A percentile compares a stretch with the other conserved stretches of the same genome.
Evolutionary conservation across 2,329 filamentous ascomycete genomes (phyloP).

Genomic region (Pseudocercospora musae): DNA sequence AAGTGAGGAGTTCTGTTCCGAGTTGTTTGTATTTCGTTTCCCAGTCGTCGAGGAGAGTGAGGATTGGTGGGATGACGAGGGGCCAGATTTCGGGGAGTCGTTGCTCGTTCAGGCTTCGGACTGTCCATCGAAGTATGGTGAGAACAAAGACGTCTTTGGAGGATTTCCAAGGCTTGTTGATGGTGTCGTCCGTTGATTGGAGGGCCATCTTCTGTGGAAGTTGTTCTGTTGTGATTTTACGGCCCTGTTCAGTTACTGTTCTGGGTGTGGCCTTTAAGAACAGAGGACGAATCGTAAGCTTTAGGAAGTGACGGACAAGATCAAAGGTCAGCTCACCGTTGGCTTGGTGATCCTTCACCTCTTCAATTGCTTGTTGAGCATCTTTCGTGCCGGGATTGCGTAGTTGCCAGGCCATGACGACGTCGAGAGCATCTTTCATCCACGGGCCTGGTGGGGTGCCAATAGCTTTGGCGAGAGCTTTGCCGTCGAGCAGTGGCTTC

Average conservation of each 20-base stretch:
- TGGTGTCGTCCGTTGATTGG: conserved; percentile 39
- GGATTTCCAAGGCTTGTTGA: conserved; percentile 61
- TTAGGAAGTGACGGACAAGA: conserved; percentile 56
- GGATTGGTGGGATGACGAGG: conserved; percentile 64
- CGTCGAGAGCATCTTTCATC: conserved; percentile 75
- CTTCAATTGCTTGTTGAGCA: conserved; percentile 45
- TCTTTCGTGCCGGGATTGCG: conserved; percentile 68
- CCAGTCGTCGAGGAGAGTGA: conserved; percentile 66
- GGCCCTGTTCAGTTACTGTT: conserved; percentile 56
- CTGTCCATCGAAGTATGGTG: conserved; percentile 60
- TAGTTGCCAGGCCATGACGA: conserved; percentile 85
- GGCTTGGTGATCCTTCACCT: conserved; percentile 38
- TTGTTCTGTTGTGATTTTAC: conserved; percentile 49
- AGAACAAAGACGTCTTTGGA: conserved; percentile 48
- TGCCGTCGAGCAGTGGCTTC: conserved; percentile 65
- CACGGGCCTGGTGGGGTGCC: conserved; percentile 70
- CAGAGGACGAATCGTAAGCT: conserved; percentile 62
- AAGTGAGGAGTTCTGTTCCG: conserved; percentile 54
- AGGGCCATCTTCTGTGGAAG: conserved; percentile 38
- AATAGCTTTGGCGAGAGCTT: conserved; percentile 65
- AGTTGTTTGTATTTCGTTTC: conserved; percentile 51
- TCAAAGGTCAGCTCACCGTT: conserved; percentile 50
- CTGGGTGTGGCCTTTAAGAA: conserved; percentile 58
- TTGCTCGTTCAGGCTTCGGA: conserved; percentile 51
- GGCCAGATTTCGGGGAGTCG: conserved; percentile 60